A percentile compares a stretch with the other conserved stretches of the same genome.
These are phyloP conservation scores for Berberis vulgaris DNA, from an alignment of 164 flowering plant species.

Conservation along the genomic window DNA sequence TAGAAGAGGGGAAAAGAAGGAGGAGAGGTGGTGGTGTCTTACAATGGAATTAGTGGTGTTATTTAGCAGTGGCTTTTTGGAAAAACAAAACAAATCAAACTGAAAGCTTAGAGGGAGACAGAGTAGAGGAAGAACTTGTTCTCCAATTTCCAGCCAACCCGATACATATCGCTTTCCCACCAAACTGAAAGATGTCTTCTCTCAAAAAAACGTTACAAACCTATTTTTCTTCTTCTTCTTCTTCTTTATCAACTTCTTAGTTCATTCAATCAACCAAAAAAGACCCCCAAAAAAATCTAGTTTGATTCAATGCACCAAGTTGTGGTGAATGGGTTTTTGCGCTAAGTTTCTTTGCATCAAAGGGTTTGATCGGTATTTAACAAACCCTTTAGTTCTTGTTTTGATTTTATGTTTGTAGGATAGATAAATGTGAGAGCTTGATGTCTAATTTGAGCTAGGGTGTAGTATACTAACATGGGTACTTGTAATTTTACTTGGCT, in stretches of 20 bases:
- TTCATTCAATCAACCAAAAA: background rate
- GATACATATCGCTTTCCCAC: background rate
- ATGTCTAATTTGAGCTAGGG: background rate
- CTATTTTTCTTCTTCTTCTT: constrained; percentile 1
- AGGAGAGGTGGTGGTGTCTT: no score
- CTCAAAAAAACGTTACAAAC: background rate
- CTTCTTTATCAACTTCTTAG: no score
- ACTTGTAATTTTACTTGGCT: no score
- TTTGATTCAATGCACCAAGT: constrained; percentile 2
- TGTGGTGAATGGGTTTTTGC: constrained; percentile 10
- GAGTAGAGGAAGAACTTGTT: no score
- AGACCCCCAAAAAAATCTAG: background rate
- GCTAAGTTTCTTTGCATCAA: constrained; percentile 11
- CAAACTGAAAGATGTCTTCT: background rate
- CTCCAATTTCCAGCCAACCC: background rate
- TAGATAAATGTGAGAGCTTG: background rate
- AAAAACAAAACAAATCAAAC: no score
- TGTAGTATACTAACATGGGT: no score
- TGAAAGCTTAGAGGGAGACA: no score
- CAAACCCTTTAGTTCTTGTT: background rate
- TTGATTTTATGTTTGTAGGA: background rate
- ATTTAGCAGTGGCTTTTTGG: no score
- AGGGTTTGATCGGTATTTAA: constrained; percentile 9
- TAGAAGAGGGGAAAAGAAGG: no score
- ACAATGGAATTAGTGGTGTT: no score